Conservation (phyloP, 257 asterid species). For the Solanum dulcamara region DNA sequence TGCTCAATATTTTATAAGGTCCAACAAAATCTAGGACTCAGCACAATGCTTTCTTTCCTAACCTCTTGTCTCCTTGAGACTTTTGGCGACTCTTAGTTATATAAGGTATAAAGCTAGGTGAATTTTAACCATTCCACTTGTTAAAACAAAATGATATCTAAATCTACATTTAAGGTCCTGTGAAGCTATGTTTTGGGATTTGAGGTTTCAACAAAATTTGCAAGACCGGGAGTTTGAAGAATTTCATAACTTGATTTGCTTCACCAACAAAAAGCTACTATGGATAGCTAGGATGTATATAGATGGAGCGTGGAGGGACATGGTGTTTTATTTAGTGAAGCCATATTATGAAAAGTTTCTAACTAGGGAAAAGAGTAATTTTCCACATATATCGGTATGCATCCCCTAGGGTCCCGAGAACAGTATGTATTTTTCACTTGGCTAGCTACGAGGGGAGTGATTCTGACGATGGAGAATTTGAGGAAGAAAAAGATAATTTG, state of each 20-base stretch:
- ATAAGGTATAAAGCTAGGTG: background rate
- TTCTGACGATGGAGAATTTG: background rate
- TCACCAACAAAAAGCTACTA: background rate
- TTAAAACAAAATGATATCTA: background rate
- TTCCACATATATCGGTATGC: background rate
- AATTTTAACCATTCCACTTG: background rate
- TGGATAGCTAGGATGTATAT: background rate
- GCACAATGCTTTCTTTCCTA: background rate
- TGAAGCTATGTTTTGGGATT: background rate
- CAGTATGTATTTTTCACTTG: background rate
- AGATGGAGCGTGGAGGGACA: background rate
- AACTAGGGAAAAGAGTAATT: background rate
- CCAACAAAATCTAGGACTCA: background rate
- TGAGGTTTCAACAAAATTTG: background rate
- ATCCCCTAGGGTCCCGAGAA: background rate
- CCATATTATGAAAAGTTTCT: background rate
- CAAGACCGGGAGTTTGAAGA: background rate
- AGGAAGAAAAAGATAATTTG: background rate
- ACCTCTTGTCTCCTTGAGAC: background rate
- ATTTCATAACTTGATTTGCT: background rate
- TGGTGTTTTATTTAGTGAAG: background rate
- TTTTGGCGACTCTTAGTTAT: background rate
- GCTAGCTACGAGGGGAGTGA: background rate
- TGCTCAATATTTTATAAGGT: background rate
- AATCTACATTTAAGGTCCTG: background rate